A percentile compares a stretch with the other conserved stretches of the same genome.
Evolutionary conservation across 257 asterid species (phyloP).

Genomic region (Capsicum baccatum): DNA sequence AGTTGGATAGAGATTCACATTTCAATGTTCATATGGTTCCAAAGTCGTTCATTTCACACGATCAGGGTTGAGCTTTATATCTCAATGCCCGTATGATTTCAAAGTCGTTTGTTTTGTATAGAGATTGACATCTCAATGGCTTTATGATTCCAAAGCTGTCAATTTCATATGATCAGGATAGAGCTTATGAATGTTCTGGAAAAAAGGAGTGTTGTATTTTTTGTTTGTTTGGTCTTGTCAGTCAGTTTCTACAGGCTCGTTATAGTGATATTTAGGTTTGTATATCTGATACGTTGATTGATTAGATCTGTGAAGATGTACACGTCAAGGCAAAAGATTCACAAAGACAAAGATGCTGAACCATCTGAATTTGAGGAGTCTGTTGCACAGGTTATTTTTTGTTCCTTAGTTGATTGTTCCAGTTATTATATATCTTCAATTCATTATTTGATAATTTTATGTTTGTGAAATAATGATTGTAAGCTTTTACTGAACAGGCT

Average conservation of each 20-base stretch:
- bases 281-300: not conserved
- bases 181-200: not conserved
- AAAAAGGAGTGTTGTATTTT: not conserved
- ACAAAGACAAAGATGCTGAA: slow-evolving; percentile 79
- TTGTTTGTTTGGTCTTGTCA: not conserved
- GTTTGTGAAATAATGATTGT: not conserved
- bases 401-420: not conserved
- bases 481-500: slow-evolving; percentile 47
- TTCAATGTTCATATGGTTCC: not conserved
- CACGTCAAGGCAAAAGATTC: slow-evolving; percentile 69
- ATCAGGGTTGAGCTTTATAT: not conserved
- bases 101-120: not conserved
- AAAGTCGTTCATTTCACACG: not conserved
- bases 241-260: not conserved
- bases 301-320: slow-evolving; percentile 65
- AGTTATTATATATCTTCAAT: not conserved
- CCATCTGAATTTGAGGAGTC: slow-evolving; percentile 85
- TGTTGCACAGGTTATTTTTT: slow-evolving; percentile 72
- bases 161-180: not conserved
- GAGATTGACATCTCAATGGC: not conserved
- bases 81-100: not conserved
- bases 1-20: not conserved
- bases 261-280: not conserved
- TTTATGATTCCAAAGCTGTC: not conserved
- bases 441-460: not conserved